phyloP scores from a whole-genome alignment of 805 yeast genomes.

The Metschnikowia proteae region DNA sequence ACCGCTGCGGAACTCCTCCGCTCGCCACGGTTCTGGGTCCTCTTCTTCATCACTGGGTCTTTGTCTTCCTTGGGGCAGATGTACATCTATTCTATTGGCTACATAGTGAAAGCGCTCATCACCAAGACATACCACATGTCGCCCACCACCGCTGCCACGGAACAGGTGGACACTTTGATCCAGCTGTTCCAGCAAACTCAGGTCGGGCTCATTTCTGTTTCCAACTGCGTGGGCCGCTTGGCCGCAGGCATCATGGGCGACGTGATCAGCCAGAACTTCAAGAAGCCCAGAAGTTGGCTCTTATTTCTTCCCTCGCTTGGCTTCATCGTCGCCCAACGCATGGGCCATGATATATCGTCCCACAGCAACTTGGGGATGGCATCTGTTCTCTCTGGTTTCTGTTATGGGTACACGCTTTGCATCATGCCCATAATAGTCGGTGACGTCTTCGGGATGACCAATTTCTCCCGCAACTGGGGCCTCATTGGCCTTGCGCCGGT shows the following conservation, averaged over 20 bases:
- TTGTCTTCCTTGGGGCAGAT: conserved; percentile 44
- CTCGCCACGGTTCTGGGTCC: conserved; percentile 34
- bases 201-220: conserved; percentile 65
- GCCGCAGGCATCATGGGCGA: conserved; percentile 65
- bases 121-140: conserved; percentile 12
- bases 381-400: conserved; percentile 60
- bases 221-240: conserved; percentile 65
- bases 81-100: conserved; percentile 46
- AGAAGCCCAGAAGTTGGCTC: conserved; percentile 50
- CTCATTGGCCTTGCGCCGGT: conserved; percentile 64
- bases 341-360: conserved; percentile 36
- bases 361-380: conserved; percentile 43
- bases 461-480: conserved; percentile 74
- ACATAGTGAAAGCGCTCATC: conserved; percentile 40
- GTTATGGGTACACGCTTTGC: conserved; percentile 72
- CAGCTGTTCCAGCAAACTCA: conserved; percentile 64
- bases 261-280: conserved; percentile 43
- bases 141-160: conserved; percentile 3
- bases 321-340: conserved; percentile 47
- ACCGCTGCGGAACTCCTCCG: conserved; percentile 14
- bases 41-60: conserved; percentile 36
- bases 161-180: conserved; percentile 30
- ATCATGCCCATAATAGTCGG: conserved; percentile 73
- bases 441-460: conserved; percentile 65
- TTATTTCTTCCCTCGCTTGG: conserved; percentile 50